A percentile compares a stretch with the other conserved stretches of the same genome.
Evolutionary conservation across 176 grass and related monocot genomes (phyloP).

Genomic region (Calamus simplicifolius): DNA sequence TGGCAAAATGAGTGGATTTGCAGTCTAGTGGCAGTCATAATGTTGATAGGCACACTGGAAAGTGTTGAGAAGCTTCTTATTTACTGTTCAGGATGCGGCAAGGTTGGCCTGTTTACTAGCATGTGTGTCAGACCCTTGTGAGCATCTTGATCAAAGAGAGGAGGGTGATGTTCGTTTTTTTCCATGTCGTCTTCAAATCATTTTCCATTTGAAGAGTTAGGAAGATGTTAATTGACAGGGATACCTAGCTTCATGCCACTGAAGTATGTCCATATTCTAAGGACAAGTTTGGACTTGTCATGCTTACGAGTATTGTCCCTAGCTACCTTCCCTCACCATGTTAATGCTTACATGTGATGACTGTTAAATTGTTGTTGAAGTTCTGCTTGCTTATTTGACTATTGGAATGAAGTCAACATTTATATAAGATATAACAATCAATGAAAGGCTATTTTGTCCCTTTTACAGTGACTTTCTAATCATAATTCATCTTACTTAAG

Average conservation of each 20-base stretch:
- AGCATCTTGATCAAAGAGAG: slow-evolving; percentile 91
- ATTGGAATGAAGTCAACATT: too few species aligned
- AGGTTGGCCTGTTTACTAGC: slow-evolving; percentile 51
- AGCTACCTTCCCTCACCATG: too few species aligned
- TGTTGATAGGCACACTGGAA: slow-evolving; percentile 89
- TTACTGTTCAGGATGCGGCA: slow-evolving; percentile 73
- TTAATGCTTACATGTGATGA: too few species aligned
- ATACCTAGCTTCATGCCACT: slow-evolving; percentile 52
- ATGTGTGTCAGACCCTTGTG: slow-evolving; percentile 93
- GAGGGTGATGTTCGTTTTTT: slow-evolving; percentile 89
- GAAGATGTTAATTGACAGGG: slow-evolving; percentile 86
- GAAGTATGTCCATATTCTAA: slow-evolving; percentile 93
- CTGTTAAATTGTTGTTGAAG: too few species aligned
- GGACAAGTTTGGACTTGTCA: slow-evolving; percentile 3
- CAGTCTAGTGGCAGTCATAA: slow-evolving; percentile 79
- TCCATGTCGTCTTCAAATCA: slow-evolving; percentile 84
- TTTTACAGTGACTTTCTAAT: too few species aligned
- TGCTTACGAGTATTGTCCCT: too few species aligned
- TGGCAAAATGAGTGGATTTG: slow-evolving; percentile 68
- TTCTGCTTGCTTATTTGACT: too few species aligned
- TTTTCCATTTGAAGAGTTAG: slow-evolving; percentile 82
- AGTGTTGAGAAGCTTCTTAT: slow-evolving; percentile 89
- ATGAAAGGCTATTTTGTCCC: too few species aligned
- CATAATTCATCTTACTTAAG: too few species aligned
- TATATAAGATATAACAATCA: too few species aligned